Percentiles rank a stretch among this genome's conserved stretches.
Conservation (phyloP, 1,284 basidiomycete genomes). For the Rhodotorula sp. region DNA sequence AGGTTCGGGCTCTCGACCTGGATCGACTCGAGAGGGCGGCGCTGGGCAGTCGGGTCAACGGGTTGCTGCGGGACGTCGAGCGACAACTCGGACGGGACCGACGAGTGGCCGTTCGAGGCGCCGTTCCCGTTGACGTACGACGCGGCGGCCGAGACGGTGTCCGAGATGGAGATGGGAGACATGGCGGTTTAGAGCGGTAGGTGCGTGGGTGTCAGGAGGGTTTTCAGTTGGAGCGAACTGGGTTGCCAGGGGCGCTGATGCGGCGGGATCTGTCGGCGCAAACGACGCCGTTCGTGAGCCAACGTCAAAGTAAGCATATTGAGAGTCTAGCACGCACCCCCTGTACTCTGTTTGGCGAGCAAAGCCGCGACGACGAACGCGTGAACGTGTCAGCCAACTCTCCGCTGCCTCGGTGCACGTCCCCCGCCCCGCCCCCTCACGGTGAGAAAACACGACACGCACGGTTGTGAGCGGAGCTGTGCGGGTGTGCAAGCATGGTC, state of each 20-base stretch:
- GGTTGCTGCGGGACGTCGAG: conserved; percentile 4
- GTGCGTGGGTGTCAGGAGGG: conserved; percentile 17
- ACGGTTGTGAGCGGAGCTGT: conserved; percentile 26
- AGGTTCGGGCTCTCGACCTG: conserved; percentile 82
- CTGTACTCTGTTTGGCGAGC: conserved; percentile 1
- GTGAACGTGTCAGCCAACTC: background rate
- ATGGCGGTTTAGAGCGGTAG: conserved; percentile 39
- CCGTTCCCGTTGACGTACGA: conserved; percentile 39
- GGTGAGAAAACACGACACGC: background rate
- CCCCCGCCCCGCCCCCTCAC: too few species aligned
- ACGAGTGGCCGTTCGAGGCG: conserved; percentile 15
- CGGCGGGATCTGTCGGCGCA: conserved; percentile 1
- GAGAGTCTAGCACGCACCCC: background rate
- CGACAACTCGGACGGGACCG: too few species aligned
- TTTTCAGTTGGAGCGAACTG: conserved; percentile 40
- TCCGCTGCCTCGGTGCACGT: background rate
- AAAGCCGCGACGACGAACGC: background rate
- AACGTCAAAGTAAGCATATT: too few species aligned
- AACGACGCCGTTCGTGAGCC: too few species aligned
- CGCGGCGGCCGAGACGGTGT: conserved; percentile 4
- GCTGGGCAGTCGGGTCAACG: conserved; percentile 80
- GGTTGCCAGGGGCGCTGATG: conserved; percentile 15
- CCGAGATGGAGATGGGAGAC: conserved; percentile 47
- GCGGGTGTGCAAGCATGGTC: too few species aligned
- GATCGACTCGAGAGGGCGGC: conserved; percentile 68